Base-by-base conservation (phyloP, 2,329 filamentous ascomycete genomes). In the Aspergillus pseudotamarii region DNA sequence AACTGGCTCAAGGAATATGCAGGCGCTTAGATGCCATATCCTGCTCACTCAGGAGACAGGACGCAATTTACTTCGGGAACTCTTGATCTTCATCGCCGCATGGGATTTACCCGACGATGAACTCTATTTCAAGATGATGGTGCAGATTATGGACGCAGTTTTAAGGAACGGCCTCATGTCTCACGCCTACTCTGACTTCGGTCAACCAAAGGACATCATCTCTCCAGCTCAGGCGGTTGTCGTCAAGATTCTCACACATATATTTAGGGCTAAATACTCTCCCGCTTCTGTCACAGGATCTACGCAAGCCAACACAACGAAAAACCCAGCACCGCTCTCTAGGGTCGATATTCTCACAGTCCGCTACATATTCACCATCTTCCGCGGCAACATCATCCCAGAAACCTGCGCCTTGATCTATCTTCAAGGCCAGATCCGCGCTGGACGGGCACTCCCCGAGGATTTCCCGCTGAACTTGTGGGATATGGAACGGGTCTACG, bases 401-500 rank as follows among this genome's bases (percentile, higher is more conserved):
- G 94, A 97, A 73, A 97, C 93, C 19, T 92, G 94, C 60, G 94
- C 94, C n/a, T 83, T 97, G 43, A 97, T 98, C 81, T 93, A 95
- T 72, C 85, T 97, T 3, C 94, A 98, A 80, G 92, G 92, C 19
- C 91, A 97, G 73, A 96, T 97, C 38, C 89, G 92, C 48, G 88
- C 90, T 46, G 89, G 90, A 36, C 85, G 89, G 61, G 88, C 90
- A 19, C 87, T 94, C 64, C 89, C 92, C 0, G 88, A 92, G 65
- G 94, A 97, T 72, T 98, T 97, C 71, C 94, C 94, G 0, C 89
- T 97, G 1, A 96, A 98, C 71, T 86, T 93, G 54, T 98, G 94
- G 94, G 94, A 98, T 72, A 96, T 98, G 91, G 94, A 98, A 76
- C 88, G 94, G 16, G 94, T 96, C 63, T 97, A 96, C 76, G 94